Conservation (phyloP, 2,329 filamentous ascomycete species). For the Amauroascus niger region DNA sequence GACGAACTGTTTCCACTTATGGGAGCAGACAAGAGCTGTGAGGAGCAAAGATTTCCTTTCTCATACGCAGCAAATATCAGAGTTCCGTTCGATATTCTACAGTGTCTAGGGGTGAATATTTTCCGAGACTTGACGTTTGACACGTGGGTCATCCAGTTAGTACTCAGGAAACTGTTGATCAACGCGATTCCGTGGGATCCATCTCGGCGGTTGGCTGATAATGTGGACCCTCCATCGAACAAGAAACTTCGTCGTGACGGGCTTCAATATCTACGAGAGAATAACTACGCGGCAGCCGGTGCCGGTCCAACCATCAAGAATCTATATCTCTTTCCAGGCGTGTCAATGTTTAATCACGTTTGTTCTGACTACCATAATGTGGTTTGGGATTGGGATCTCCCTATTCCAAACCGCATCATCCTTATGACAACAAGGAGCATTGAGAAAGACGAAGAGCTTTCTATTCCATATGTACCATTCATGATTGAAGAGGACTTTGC, state of each 20-base stretch:
- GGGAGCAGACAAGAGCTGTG: slow-evolving; percentile 14
- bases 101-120: slow-evolving; percentile 29
- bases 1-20: slow-evolving; percentile 28
- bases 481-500: slow-evolving; percentile 8
- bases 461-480: slow-evolving; percentile 9
- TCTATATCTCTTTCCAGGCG: slow-evolving; percentile 27
- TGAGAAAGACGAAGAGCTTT: slow-evolving; percentile 22
- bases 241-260: slow-evolving; percentile 12
- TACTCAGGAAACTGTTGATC: slow-evolving; percentile 27
- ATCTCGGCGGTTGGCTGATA: slow-evolving; percentile 14
- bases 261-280: not conserved
- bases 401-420: slow-evolving; percentile 25
- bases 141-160: slow-evolving; percentile 30
- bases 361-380: slow-evolving; percentile 22
- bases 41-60: slow-evolving; percentile 24
- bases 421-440: slow-evolving; percentile 24
- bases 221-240: slow-evolving; percentile 4
- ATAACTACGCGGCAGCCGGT: slow-evolving; percentile 5
- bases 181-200: slow-evolving; percentile 27
- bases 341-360: slow-evolving; percentile 28
- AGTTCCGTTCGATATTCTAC: slow-evolving; percentile 31
- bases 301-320: slow-evolving; percentile 21
- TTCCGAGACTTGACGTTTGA: slow-evolving; percentile 31
- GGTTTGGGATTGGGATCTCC: slow-evolving; percentile 24
- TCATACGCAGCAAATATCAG: slow-evolving; percentile 28